Evolutionary conservation across 257 asterid genomes (phyloP).

Genomic region (Vinca minor): DNA sequence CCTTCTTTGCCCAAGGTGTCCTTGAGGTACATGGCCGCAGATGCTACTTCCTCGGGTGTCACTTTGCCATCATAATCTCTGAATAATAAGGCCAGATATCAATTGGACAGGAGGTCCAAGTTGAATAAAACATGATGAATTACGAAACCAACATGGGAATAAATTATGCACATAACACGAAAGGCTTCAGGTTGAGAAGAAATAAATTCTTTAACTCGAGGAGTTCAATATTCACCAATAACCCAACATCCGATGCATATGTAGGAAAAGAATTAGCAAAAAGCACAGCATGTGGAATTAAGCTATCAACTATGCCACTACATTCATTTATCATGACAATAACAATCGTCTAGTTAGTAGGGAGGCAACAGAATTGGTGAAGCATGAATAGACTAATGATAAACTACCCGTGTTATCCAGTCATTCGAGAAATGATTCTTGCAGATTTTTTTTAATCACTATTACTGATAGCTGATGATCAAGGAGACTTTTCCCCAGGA

Average conservation of each 20-base stretch:
- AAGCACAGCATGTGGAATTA: not conserved
- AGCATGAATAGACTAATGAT: not conserved
- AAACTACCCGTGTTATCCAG: too few relatives aligned
- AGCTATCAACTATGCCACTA: too few relatives aligned
- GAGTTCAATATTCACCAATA: not conserved
- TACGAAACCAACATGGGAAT: not conserved
- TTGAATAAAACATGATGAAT: conserved; percentile 6
- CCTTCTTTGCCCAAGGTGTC: conserved; percentile 93
- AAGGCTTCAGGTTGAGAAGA: not conserved
- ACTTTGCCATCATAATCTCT: conserved; percentile 98
- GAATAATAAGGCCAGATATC: conserved; percentile 12
- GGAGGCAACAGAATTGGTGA: not conserved
- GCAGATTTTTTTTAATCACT: not conserved
- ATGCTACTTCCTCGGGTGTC: conserved; percentile 92
- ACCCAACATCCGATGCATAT: not conserved
- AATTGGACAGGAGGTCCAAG: not conserved
- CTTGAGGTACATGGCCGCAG: conserved; percentile 87
- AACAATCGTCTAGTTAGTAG: not conserved
- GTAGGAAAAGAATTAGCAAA: not conserved
- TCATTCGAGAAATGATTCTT: too few relatives aligned
- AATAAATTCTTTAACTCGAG: not conserved
- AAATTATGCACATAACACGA: not conserved
- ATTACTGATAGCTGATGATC: not conserved
- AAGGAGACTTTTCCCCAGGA: not conserved
- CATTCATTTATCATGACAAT: not conserved